Conservation (phyloP, 805 yeast species). For the Kluyveromyces nonfermentans region DNA sequence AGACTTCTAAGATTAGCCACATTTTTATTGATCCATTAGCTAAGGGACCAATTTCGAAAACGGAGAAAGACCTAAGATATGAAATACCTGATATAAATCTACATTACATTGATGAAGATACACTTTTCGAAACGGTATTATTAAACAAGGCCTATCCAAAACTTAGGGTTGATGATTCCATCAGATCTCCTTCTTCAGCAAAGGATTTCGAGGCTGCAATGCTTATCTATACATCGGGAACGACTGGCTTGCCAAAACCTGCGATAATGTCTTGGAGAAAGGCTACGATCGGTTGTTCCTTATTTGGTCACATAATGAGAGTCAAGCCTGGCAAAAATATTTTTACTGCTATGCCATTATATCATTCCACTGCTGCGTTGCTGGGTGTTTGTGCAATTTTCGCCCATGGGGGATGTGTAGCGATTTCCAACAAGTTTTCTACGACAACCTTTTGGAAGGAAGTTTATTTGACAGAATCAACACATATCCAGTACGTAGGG, state of each 20-base stretch:
- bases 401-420: constrained; percentile 62
- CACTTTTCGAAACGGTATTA: constrained; percentile 34
- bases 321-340: constrained; percentile 47
- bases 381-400: constrained; percentile 69
- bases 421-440: constrained; percentile 74
- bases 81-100: constrained; percentile 34
- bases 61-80: constrained; percentile 34
- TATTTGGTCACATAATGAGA: constrained; percentile 63
- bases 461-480: constrained; percentile 57
- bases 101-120: constrained; percentile 43
- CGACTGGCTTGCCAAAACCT: constrained; percentile 90
- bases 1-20: constrained; percentile 51
- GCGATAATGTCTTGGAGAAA: constrained; percentile 92
- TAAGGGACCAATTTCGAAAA: constrained; percentile 40
- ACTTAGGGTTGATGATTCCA: constrained; percentile 45
- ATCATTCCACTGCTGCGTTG: constrained; percentile 89
- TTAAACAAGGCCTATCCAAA: constrained; percentile 34
- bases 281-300: constrained; percentile 55
- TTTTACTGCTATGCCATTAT: constrained; percentile 90
- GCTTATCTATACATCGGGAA: constrained; percentile 85
- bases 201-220: constrained; percentile 55
- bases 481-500: constrained; percentile 88
- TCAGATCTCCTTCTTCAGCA: constrained; percentile 47
- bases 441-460: constrained; percentile 86
- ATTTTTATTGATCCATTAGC: constrained; percentile 72